Evolutionary conservation across 1,139 yeast species (phyloP), one percentile per base, ranked within the genome.

Genomic region (Candida sp.): DNA sequence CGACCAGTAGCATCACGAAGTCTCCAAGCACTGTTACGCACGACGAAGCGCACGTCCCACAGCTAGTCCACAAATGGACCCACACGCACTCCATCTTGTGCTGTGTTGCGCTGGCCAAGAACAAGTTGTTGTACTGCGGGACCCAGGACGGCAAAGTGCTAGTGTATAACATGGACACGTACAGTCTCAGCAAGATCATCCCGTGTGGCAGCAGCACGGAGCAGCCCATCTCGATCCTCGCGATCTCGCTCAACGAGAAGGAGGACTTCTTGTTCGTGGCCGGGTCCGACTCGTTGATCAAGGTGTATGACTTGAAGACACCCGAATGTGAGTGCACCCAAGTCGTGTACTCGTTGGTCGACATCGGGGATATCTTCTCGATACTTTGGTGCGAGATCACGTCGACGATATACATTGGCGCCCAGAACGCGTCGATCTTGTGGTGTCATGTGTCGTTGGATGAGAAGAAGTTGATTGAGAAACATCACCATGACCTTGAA

Each of bases 311-410:
- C 54, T 70, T 90, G 31, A 69, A 58, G 11, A 50, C 54, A 1
- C 50, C 63, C 9, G 47, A 57, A 5, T 65, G 72, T 25, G 55
- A 56, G 23, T 75, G 88, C 71, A 67, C 78, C 72, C 42, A 88
- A 61, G 87, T 96, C 1, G 82, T 93, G 8, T 94, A 94, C 66
- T 88, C 96, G 0, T 69, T 88, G 17, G 81, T 89, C 42, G 99
- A 94, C 69, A 88, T 94, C 48, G 99, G 99, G 42, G 99, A 94
- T 66, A 88, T 94, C 22, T 93, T 94, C 65, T 88, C 97, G 4
- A 72, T 94, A 33, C 81, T 85, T 4, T 91, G 96, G 85, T 80
- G 87, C 31, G 83, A 83, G 23, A 59, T 70, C 1, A 66, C 81
- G 11, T 80, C 84, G 46, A 83, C 91, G 0, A 72, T 94, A 8